Percentiles rank a stretch among this genome's conserved stretches.
Evolutionary conservation across 352 stramenopile species (phyloP).

Genomic region (Thalassiosira livingstoniorum): DNA sequence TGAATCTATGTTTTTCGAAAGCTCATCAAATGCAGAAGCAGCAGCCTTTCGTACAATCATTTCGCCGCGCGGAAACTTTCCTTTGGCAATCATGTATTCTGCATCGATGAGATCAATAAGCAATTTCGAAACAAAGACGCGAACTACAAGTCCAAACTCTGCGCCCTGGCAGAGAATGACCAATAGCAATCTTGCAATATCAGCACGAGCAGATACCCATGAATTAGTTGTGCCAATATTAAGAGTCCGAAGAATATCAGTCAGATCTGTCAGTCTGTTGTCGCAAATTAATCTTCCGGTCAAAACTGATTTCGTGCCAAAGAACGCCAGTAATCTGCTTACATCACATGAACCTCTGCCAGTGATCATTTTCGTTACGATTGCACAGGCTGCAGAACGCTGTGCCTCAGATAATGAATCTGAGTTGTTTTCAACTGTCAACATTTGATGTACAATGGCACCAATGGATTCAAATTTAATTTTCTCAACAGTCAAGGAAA

Average conservation of each 20-base stretch:
- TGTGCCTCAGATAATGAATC: too few relatives aligned
- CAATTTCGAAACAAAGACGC: constrained; percentile 41
- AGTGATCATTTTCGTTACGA: too few relatives aligned
- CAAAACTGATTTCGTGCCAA: constrained; percentile 32
- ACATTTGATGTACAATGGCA: too few relatives aligned
- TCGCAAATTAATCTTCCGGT: constrained; percentile 45
- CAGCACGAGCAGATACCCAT: neutral
- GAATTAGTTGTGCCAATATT: neutral
- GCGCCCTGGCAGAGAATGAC: constrained; percentile 32
- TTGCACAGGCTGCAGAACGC: too few relatives aligned
- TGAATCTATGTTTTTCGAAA: constrained; percentile 50
- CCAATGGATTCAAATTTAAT: too few relatives aligned
- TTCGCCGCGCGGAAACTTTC: neutral
- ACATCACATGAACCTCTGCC: too few relatives aligned
- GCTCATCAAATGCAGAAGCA: constrained; percentile 42
- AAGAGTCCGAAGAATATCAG: constrained; percentile 19
- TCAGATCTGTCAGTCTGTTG: constrained; percentile 34
- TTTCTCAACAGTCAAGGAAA: too few relatives aligned
- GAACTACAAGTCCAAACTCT: constrained; percentile 20
- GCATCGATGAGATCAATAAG: constrained; percentile 47
- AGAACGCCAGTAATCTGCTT: constrained; percentile 34
- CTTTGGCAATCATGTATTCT: constrained; percentile 24
- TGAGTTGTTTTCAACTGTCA: too few relatives aligned
- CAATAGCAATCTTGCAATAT: constrained; percentile 36
- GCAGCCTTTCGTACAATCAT: constrained; percentile 19